phyloP scores from a whole-genome alignment of 73 alveolate species.

The Paramecium biaurelia region DNA sequence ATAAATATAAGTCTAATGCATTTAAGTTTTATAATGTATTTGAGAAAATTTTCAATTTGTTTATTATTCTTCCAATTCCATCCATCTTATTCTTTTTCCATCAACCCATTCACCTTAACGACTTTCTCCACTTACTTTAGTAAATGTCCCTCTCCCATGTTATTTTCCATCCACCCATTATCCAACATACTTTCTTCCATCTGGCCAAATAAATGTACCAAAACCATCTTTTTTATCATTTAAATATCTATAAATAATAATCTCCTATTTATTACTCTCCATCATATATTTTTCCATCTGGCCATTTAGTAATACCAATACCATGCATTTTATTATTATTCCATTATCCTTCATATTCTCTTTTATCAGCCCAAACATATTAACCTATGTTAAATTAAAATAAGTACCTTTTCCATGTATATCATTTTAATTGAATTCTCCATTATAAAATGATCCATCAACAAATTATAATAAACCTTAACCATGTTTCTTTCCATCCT shows the following conservation, averaged over 20 bases:
- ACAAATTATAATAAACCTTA: constrained; percentile 67
- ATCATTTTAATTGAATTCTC: constrained; percentile 66
- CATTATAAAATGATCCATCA: constrained; percentile 72
- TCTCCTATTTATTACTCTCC: constrained; percentile 87
- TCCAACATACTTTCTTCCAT: constrained; percentile 72
- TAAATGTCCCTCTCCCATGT: constrained; percentile 67
- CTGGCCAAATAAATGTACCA: constrained; percentile 78
- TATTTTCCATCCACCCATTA: constrained; percentile 66
- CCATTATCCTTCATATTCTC: constrained; percentile 75
- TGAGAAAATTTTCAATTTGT: not conserved
- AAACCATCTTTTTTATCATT: constrained; percentile 76
- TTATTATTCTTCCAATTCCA: not conserved
- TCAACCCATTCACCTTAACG: constrained; percentile 68
- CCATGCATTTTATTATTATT: constrained; percentile 65
- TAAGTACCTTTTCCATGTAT: constrained; percentile 45
- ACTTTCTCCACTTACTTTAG: constrained; percentile 60
- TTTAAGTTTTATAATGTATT: not conserved
- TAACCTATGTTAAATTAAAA: constrained; percentile 45
- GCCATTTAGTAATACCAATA: constrained; percentile 67
- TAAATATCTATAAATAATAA: constrained; percentile 77
- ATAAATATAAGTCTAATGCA: not conserved
- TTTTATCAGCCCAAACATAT: constrained; percentile 79
- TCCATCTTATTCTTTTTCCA: constrained; percentile 69
- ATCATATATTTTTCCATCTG: constrained; percentile 71
- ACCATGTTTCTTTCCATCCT: constrained; percentile 71